These are phyloP conservation scores for Urostyla sp. DNA, from an alignment of 73 alveolate genomes.

Conservation along the genomic window DNA sequence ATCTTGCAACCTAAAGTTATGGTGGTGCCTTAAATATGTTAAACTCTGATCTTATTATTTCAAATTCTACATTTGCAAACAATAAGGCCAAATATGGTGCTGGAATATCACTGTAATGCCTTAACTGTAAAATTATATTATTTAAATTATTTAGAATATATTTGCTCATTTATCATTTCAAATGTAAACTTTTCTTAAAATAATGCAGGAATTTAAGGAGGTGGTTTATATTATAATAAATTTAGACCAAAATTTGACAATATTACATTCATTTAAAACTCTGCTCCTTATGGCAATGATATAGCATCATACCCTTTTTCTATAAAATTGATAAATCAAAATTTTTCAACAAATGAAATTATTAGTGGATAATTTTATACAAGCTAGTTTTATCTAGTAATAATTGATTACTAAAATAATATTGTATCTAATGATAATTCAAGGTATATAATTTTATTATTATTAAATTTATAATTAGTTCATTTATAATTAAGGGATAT, in stretches of 20 bases:
- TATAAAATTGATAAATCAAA: not conserved
- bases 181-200: not conserved
- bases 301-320: not conserved
- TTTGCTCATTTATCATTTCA: not conserved
- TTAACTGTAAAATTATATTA: not conserved
- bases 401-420: not conserved
- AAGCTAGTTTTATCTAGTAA: not conserved
- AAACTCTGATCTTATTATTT: not conserved
- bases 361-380: not conserved
- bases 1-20: not conserved
- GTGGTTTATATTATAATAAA: slow-evolving; percentile 13
- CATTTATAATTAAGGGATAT: not conserved
- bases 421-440: not conserved
- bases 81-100: slow-evolving; percentile 1
- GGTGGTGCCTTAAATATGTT: not conserved
- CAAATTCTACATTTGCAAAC: not conserved
- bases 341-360: not conserved
- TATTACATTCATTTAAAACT: not conserved
- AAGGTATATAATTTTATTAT: not conserved
- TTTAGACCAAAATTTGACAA: not conserved
- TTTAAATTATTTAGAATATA: not conserved
- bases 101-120: not conserved
- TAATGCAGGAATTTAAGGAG: slow-evolving; percentile 7
- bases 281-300: slow-evolving; percentile 19
- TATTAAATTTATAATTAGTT: not conserved